These are phyloP conservation scores for Margaritispora aquatica DNA, from an alignment of 495 filamentous ascomycete species.

Conservation along the genomic window DNA sequence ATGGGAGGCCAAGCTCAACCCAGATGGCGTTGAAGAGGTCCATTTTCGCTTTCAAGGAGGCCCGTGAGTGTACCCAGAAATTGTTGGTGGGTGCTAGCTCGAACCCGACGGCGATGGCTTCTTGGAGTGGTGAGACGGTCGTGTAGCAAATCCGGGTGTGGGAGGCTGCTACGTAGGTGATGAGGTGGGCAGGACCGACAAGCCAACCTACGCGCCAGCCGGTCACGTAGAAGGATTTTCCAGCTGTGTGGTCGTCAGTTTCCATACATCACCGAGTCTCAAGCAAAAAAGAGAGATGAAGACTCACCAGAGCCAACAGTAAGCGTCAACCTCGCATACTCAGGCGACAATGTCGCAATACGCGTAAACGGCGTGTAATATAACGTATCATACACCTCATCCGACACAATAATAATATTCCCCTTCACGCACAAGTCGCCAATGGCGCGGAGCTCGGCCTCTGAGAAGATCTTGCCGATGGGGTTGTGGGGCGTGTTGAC, in stretches of 20 bases:
- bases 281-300: too few relatives aligned
- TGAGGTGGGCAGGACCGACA: slow-evolving; percentile 80
- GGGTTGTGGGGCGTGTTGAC: slow-evolving; percentile 87
- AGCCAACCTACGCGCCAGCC: slow-evolving; percentile 97
- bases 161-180: slow-evolving; percentile 88
- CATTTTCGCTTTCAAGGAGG: slow-evolving; percentile 89
- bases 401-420: slow-evolving; percentile 90
- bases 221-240: slow-evolving; percentile 96
- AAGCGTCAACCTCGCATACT: slow-evolving; percentile 78
- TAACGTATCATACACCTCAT: slow-evolving; percentile 94
- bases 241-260: slow-evolving; percentile 71
- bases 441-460: slow-evolving; percentile 72
- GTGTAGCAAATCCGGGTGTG: slow-evolving; percentile 97
- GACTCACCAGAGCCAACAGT: slow-evolving; percentile 96
- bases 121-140: slow-evolving; percentile 87
- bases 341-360: slow-evolving; percentile 80
- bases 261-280: slow-evolving; percentile 75
- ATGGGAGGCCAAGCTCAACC: slow-evolving; percentile 81
- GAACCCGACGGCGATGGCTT: slow-evolving; percentile 93
- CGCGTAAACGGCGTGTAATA: slow-evolving; percentile 93
- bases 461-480: slow-evolving; percentile 88
- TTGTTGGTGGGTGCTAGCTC: slow-evolving; percentile 76
- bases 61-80: slow-evolving; percentile 80
- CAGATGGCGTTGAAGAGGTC: slow-evolving; percentile 77
- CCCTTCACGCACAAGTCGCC: slow-evolving; percentile 85